Conservation (phyloP, 306 rosid genomes). For the Elaeagnus macrophylla region DNA sequence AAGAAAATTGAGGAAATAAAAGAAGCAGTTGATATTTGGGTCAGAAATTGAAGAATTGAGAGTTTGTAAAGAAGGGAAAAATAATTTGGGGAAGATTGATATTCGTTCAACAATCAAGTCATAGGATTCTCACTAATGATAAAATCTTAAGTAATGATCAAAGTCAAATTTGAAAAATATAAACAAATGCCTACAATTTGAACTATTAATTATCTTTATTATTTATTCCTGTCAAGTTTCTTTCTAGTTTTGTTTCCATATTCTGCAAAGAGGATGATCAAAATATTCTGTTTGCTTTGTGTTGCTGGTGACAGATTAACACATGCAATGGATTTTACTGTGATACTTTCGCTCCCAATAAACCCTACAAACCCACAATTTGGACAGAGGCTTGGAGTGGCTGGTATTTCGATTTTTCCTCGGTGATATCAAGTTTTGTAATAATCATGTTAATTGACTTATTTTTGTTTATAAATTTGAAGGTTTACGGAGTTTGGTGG, state of each 20-base stretch:
- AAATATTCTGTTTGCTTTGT: conserved; percentile 9
- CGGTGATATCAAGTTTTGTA: conserved; percentile 5
- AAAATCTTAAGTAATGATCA: too few relatives aligned
- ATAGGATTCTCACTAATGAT: too few relatives aligned
- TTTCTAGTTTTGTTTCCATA: not conserved
- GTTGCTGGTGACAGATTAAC: conserved; percentile 60
- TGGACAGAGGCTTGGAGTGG: conserved; percentile 99
- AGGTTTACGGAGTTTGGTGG: conserved; percentile 98
- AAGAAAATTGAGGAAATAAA: too few relatives aligned
- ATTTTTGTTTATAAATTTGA: conserved; percentile 18
- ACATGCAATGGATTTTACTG: conserved; percentile 97
- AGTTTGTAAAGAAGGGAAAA: not conserved
- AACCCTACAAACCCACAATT: conserved; percentile 79
- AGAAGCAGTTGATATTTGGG: too few relatives aligned
- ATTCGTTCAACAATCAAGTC: too few relatives aligned
- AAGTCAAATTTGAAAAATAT: too few relatives aligned
- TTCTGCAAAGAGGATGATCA: conserved; percentile 11
- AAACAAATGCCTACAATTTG: too few relatives aligned
- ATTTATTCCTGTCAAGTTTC: not conserved
- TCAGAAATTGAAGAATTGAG: too few relatives aligned
- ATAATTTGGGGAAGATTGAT: too few relatives aligned
- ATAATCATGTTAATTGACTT: not conserved
- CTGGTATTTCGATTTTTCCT: conserved; percentile 50
- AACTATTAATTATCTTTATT: too few relatives aligned
- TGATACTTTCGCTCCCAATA: conserved; percentile 81